Conservation (phyloP, 441 rosid genomes). For the Erodium moschatum region DNA sequence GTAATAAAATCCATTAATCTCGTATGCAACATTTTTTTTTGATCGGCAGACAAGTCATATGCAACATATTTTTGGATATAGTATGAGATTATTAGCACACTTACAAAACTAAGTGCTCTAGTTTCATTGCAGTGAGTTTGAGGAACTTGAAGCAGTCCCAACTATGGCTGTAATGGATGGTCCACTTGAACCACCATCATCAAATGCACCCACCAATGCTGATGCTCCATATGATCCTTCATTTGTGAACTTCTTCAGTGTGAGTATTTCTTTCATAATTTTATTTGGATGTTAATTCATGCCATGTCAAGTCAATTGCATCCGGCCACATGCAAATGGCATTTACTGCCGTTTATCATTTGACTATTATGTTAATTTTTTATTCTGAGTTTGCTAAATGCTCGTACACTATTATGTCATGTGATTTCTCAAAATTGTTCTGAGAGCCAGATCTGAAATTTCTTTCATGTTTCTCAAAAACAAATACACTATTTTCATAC, state of each 20-base stretch:
- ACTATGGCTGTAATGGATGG: slow-evolving; percentile 50
- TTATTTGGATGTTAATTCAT: slow-evolving; percentile 4
- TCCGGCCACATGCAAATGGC: not conserved
- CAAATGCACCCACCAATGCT: slow-evolving; percentile 30
- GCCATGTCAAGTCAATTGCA: not conserved
- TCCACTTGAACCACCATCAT: slow-evolving; percentile 46
- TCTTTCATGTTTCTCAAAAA: not conserved
- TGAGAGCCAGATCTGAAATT: not conserved
- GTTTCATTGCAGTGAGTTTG: slow-evolving; percentile 39
- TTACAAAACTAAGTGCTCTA: not conserved
- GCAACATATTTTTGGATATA: too few relatives aligned
- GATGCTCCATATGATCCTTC: slow-evolving; percentile 67
- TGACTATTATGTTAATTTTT: not conserved
- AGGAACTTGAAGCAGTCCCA: slow-evolving; percentile 62
- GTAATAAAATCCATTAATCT: too few relatives aligned
- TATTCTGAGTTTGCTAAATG: not conserved
- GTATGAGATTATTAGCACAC: too few relatives aligned
- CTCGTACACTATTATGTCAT: too few relatives aligned
- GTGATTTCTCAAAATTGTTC: not conserved
- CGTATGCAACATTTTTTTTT: too few relatives aligned
- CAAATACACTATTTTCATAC: too few relatives aligned
- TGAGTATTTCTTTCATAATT: slow-evolving; percentile 28
- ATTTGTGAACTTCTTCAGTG: slow-evolving; percentile 77
- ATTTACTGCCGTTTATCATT: not conserved
- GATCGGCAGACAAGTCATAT: too few relatives aligned